Evolutionary conservation across 2,329 filamentous ascomycete species (phyloP), one percentile per base, ranked within the genome.

Genomic region (Stemphylium vesicarium): DNA sequence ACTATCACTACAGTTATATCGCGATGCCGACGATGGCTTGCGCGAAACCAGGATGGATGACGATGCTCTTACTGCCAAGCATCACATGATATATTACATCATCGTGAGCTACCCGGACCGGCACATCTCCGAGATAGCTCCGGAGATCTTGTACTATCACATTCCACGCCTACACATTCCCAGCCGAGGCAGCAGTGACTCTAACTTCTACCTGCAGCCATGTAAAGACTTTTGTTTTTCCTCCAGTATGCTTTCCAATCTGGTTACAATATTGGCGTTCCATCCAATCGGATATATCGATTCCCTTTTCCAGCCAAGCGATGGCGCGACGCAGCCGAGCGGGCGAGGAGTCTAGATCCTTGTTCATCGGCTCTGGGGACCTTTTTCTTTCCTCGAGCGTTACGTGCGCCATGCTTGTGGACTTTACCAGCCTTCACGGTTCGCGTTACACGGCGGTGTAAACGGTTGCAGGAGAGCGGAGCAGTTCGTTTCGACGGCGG

Each of bases 381-480:
- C 24, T 31, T 50, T 51, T 20, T 31, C 43, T 45, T 20, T n/a
- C 31, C 35, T 39, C 47, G 36, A 32, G 50, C 44, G 49, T 48
- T 44, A 56, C 47, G 50, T 56, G 47, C 53, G 36, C 47, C 38
- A 48, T 38, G 43, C 33, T 48, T 46, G n/a, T n/a, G 33, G 41
- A 38, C 18, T 36, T 36, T 26, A 15, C 22, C 22, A 41, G 36
- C 44, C 32, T 52, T 38, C 31, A 33, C 31, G 26, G 33, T 56
- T 48, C 22, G 57, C 57, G 63, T 62, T 59, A 62, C 60, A 56
- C 59, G 37, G 53, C 38, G 54, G 59, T 59, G 64, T 47, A 50
- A 58, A 60, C 42, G 45, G 49, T 41, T 59, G 63, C 63, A 59
- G 62, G 50, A 48, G 49, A 60, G 54, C 58, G 55, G 45, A 57